Percentiles rank a stretch among this genome's conserved stretches.
These are phyloP conservation scores for Microsporum ferrugineum DNA, from an alignment of 2,329 filamentous ascomycete genomes.

Conservation along the genomic window DNA sequence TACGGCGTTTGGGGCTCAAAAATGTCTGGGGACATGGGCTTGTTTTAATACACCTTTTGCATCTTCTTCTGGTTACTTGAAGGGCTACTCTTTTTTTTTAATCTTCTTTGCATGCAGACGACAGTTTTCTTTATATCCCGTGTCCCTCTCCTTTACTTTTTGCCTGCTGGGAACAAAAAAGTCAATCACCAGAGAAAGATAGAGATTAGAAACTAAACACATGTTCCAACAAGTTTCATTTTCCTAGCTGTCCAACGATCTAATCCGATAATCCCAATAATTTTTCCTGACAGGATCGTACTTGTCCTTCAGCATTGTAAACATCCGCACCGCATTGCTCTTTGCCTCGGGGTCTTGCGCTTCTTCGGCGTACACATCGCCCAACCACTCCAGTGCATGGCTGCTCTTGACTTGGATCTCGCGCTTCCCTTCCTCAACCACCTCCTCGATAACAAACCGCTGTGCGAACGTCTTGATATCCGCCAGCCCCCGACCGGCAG, in stretches of 20 bases:
- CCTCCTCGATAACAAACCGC: slow-evolving; percentile 42
- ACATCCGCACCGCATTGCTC: slow-evolving; percentile 53
- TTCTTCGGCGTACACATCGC: slow-evolving; percentile 34
- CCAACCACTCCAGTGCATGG: slow-evolving; percentile 45
- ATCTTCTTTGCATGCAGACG: background rate
- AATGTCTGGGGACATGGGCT: background rate
- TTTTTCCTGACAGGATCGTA: slow-evolving; percentile 86
- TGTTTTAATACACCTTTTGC: background rate
- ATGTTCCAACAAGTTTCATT: background rate
- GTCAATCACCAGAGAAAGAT: background rate
- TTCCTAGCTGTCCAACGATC: slow-evolving; percentile 9
- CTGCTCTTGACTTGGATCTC: slow-evolving; percentile 44
- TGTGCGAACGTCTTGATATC: slow-evolving; percentile 44
- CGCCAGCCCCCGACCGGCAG: slow-evolving; percentile 44
- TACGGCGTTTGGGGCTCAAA: background rate
- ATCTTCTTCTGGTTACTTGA: background rate
- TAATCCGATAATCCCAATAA: slow-evolving; percentile 77
- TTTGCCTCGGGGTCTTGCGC: slow-evolving; percentile 34
- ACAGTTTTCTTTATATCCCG: background rate
- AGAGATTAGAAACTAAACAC: background rate
- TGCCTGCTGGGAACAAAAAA: background rate
- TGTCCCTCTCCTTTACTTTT: background rate
- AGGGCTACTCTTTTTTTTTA: background rate
- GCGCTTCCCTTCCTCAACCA: slow-evolving; percentile 25
- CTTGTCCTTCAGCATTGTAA: slow-evolving; percentile 64